Evolutionary conservation across 1,139 yeast genomes (phyloP), one percentile per base, ranked within the genome.

Genomic region (Taphrina confusa): DNA sequence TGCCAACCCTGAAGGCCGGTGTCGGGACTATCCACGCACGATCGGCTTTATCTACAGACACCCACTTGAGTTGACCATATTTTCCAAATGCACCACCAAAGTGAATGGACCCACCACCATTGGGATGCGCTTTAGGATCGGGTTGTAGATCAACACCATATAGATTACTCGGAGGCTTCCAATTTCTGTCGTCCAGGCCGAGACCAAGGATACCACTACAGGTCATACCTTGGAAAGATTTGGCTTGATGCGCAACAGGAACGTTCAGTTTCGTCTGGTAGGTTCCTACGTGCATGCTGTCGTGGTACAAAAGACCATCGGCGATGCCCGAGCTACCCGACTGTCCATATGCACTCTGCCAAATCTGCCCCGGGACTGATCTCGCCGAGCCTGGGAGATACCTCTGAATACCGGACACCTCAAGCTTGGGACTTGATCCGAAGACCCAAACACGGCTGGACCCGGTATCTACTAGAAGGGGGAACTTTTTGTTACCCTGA

Each of bases 171-270:
- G 42, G 42, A n/a, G 8, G 25, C 9, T 11, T n/a, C 42, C 42
- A 37, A n/a, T 37, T 37, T 11, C 42, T 22, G 25, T 37, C 25
- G n/a, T 37, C 42, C n/a, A 37, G 42, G 9, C 42, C 42, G 23
- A 37, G 42, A 6, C 42, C 42, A n/a, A 37, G 8, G 25, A 37
- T 37, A 25, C 42, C 42, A 25, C 42, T 37, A 14, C 42, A 37
- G 8, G 42, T 8, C 42, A 37, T 37, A 11, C 9, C 42, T 18
- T 1, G 8, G 42, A 37, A 37, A 5, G 25, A 22, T 18, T 22
- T 37, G n/a, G 42, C 42, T 11, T 37, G 42, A 8, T 37, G 42
- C 4, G 42, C 42, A 12, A 37, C 42, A 25, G 42, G 42, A 11
- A 37, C 18, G 25, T 5, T 4, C 25, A 37, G 23, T 9, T 5